Evolutionary conservation across 257 asterid genomes (phyloP).

Genomic region (Petunia secreta): DNA sequence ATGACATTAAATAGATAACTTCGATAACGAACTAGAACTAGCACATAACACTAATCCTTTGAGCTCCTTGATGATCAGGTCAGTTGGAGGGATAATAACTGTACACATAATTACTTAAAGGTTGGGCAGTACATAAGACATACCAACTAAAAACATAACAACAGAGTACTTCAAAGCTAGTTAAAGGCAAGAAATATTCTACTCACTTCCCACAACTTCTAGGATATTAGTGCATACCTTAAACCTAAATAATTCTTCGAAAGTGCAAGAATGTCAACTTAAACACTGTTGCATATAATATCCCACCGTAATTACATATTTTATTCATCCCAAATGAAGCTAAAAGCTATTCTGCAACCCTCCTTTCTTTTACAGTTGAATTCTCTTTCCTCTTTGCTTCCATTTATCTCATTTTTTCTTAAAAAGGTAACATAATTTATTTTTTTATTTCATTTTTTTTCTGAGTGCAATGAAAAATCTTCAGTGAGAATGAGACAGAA

Average conservation of each 20-base stretch:
- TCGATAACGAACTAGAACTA: conserved; percentile 11
- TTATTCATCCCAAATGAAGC: conserved; percentile 9
- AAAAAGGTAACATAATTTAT: too few relatives aligned
- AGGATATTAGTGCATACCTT: background rate
- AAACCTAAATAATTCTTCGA: background rate
- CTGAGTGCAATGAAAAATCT: background rate
- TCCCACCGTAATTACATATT: conserved; percentile 13
- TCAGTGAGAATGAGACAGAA: background rate
- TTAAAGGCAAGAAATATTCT: background rate
- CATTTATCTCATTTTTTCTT: too few relatives aligned
- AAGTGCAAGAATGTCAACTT: conserved; percentile 7
- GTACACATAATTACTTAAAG: conserved; percentile 13
- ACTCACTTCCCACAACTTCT: background rate
- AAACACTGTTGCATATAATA: background rate
- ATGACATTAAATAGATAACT: background rate
- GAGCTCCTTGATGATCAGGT: conserved; percentile 13
- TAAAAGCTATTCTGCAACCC: background rate
- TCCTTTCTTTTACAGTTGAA: background rate
- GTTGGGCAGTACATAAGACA: conserved; percentile 17
- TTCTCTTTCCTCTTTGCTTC: background rate
- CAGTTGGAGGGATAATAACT: conserved; percentile 4
- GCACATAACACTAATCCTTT: conserved; percentile 5
- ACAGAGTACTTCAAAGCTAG: background rate
- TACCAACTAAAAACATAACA: background rate
- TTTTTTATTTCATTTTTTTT: background rate